Percentiles rank a stretch among this genome's conserved stretches.
phyloP scores from a whole-genome alignment of 2,329 filamentous ascomycete genomes.

The Colletotrichum orchidophilum region DNA sequence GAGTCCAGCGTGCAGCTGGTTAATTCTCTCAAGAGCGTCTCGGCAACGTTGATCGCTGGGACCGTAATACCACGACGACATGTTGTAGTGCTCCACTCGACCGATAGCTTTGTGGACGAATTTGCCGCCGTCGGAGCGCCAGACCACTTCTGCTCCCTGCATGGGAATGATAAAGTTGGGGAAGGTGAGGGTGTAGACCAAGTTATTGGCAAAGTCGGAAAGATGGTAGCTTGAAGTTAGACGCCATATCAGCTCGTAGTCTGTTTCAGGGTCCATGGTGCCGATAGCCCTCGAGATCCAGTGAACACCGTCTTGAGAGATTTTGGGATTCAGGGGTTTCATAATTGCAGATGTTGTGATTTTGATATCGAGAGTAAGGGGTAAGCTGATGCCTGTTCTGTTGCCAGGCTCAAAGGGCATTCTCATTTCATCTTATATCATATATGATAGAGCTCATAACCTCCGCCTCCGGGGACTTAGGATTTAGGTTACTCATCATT shows the following conservation, averaged over 20 bases:
- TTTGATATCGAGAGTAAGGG: background rate
- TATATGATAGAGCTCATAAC: background rate
- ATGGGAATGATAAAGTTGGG: background rate
- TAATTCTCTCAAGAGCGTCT: background rate
- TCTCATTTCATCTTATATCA: background rate
- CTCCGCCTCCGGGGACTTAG: background rate
- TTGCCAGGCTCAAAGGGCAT: background rate
- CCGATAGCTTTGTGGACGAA: background rate
- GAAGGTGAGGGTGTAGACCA: conserved; percentile 1
- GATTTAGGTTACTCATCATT: background rate
- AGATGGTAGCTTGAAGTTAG: background rate
- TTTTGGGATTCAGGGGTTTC: background rate
- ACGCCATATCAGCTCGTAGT: background rate
- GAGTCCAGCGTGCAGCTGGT: background rate
- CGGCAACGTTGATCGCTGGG: conserved; percentile 3
- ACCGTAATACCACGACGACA: conserved; percentile 10
- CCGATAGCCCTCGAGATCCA: background rate
- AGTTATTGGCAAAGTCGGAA: background rate
- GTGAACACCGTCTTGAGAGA: background rate
- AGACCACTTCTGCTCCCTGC: background rate
- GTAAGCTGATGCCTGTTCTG: background rate
- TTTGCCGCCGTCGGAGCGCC: conserved; percentile 13
- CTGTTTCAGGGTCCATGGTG: background rate
- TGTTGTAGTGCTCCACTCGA: conserved; percentile 4
- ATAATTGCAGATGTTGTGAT: background rate